Evolutionary conservation across 2,329 filamentous ascomycete genomes (phyloP).

Genomic region (Geosmithia morbida): DNA sequence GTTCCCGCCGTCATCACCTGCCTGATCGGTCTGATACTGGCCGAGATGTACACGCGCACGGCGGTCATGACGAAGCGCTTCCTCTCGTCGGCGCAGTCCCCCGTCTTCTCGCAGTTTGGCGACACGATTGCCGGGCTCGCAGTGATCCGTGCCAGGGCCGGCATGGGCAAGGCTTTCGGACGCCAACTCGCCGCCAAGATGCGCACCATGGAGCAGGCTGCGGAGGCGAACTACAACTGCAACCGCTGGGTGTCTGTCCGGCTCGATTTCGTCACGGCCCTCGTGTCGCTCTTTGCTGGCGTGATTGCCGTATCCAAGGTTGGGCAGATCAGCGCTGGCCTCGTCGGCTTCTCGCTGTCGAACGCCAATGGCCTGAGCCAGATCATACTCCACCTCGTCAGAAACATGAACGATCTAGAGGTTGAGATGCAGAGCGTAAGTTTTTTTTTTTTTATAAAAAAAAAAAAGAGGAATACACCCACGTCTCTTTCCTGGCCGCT

Average conservation of each 20-base stretch:
- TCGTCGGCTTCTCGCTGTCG: conserved; percentile 23
- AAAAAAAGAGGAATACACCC: background rate
- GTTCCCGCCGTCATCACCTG: conserved; percentile 30
- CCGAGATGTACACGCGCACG: conserved; percentile 35
- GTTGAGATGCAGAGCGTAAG: conserved; percentile 30
- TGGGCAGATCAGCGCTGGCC: background rate
- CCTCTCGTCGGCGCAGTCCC: conserved; percentile 31
- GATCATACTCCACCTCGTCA: conserved; percentile 35
- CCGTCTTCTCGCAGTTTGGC: conserved; percentile 41
- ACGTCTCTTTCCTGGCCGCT: background rate
- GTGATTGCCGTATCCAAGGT: conserved; percentile 27
- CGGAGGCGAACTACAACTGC: conserved; percentile 36
- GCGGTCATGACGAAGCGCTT: conserved; percentile 31
- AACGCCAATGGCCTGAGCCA: conserved; percentile 39
- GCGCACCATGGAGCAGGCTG: conserved; percentile 27
- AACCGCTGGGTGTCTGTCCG: conserved; percentile 44
- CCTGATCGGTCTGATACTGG: conserved; percentile 27
- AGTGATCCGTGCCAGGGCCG: conserved; percentile 32
- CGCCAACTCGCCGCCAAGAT: conserved; percentile 34
- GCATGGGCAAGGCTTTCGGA: conserved; percentile 30
- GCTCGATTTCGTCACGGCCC: conserved; percentile 36
- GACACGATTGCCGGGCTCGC: conserved; percentile 34
- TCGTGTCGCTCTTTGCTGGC: conserved; percentile 35
- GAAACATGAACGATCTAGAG: conserved; percentile 40
- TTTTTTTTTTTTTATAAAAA: background rate